A percentile compares a stretch with the other conserved stretches of the same genome.
These are phyloP conservation scores for Corynascus novoguineensis DNA, from an alignment of 495 filamentous ascomycete genomes.

Conservation along the genomic window DNA sequence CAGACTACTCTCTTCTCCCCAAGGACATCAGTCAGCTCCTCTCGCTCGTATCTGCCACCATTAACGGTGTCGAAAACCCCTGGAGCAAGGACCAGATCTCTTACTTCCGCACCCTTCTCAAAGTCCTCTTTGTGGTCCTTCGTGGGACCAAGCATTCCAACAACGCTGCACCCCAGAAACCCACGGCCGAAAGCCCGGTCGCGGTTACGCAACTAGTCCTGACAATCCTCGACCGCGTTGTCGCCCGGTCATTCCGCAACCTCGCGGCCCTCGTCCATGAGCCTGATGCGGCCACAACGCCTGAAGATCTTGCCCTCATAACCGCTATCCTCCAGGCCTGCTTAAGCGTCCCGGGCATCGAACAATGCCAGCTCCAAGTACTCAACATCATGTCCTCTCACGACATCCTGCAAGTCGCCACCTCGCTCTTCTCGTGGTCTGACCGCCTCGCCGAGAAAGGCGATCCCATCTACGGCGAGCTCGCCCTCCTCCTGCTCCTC, in stretches of 20 bases:
- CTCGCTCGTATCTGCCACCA: slow-evolving; percentile 57
- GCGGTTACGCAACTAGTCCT: slow-evolving; percentile 52
- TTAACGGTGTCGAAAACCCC: slow-evolving; percentile 56
- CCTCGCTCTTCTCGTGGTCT: slow-evolving; percentile 89
- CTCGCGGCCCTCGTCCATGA: slow-evolving; percentile 71
- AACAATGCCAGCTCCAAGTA: slow-evolving; percentile 57
- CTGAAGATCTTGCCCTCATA: slow-evolving; percentile 76
- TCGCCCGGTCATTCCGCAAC: slow-evolving; percentile 75
- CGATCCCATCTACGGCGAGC: slow-evolving; percentile 91
- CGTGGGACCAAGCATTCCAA: slow-evolving; percentile 44
- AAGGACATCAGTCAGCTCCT: slow-evolving; percentile 60
- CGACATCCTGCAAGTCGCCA: slow-evolving; percentile 72
- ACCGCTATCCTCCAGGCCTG: slow-evolving; percentile 83
- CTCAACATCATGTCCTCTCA: slow-evolving; percentile 57
- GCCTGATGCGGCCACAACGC: slow-evolving; percentile 39
- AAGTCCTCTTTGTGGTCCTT: slow-evolving; percentile 76
- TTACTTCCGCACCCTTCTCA: slow-evolving; percentile 78
- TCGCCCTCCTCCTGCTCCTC: slow-evolving; percentile 79
- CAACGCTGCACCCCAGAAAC: slow-evolving; percentile 20
- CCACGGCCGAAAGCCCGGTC: slow-evolving; percentile 25
- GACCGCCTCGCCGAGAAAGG: slow-evolving; percentile 66
- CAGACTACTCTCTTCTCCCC: slow-evolving; percentile 54
- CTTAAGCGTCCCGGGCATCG: slow-evolving; percentile 64
- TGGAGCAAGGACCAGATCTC: slow-evolving; percentile 58
- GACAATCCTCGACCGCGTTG: slow-evolving; percentile 67